Evolutionary conservation across 1,139 yeast genomes (phyloP).

Genomic region (Zygoascus hellenicus): DNA sequence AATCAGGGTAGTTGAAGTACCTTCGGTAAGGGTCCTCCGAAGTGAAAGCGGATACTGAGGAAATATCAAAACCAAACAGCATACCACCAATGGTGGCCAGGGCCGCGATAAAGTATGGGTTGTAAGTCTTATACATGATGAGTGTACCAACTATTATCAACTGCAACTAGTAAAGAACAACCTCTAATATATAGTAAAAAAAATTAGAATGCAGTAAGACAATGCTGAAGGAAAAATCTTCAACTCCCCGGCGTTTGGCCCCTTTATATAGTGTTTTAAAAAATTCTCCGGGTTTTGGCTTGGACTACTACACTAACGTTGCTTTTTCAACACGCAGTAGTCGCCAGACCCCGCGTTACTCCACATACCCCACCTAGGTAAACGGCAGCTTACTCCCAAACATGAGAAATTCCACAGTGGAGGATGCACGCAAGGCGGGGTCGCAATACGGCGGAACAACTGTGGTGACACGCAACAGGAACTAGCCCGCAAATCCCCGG

Average conservation of each 20-base stretch:
- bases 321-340: no score
- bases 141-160: background rate
- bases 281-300: background rate
- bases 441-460: no score
- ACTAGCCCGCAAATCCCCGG: no score
- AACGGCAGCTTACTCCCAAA: background rate
- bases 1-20: slow-evolving; percentile 31
- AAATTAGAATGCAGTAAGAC: no score
- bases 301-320: no score
- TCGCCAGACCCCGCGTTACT: no score
- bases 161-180: no score
- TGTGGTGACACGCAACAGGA: background rate
- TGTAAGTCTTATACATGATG: slow-evolving; percentile 23
- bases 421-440: background rate
- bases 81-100: slow-evolving; percentile 89
- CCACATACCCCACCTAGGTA: no score
- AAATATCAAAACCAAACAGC: slow-evolving; percentile 92
- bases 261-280: background rate
- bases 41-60: slow-evolving; percentile 81
- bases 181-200: no score
- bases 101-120: slow-evolving; percentile 35
- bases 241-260: background rate
- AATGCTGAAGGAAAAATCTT: no score
- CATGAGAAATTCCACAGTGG: background rate
- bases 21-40: slow-evolving; percentile 57